These are phyloP conservation scores for Fusarium udum DNA, from an alignment of 2,329 filamentous ascomycete genomes.

Conservation along the genomic window DNA sequence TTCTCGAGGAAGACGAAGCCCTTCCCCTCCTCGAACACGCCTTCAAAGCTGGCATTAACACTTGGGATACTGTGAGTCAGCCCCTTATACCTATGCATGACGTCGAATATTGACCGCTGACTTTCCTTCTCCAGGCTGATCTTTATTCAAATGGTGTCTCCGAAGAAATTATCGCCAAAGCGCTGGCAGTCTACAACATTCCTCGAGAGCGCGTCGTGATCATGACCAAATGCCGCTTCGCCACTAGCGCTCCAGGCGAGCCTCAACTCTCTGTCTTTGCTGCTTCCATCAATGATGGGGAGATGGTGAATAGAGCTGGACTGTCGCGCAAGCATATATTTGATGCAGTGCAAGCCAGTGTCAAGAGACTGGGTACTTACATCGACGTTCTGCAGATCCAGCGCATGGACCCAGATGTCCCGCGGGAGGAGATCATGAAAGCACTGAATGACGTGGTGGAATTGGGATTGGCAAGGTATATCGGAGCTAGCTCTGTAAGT, in stretches of 20 bases:
- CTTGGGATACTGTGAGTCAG: not conserved
- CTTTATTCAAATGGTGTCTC: not conserved
- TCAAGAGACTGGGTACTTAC: not conserved
- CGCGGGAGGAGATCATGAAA: not conserved
- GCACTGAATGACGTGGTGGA: not conserved
- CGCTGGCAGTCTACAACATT: not conserved
- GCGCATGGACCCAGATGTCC: not conserved
- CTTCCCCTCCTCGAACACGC: not conserved
- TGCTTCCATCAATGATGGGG: not conserved
- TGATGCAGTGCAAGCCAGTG: not conserved
- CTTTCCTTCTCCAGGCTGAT: rapidly evolving
- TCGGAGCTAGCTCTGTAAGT: not conserved
- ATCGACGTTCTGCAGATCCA: not conserved
- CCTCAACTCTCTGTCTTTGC: not conserved
- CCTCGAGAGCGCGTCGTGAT: not conserved
- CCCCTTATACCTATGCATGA: too few relatives aligned
- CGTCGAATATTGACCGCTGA: rapidly evolving
- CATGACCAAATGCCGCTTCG: not conserved
- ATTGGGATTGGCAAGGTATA: not conserved
- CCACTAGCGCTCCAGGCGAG: not conserved
- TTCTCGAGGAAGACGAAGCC: not conserved
- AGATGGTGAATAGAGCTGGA: not conserved
- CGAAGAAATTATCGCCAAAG: not conserved
- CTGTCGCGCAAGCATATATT: not conserved
- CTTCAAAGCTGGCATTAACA: not conserved